Conservation (phyloP, 192 early-diverging fungal species). For the Rhizoclosmatium globosum region DNA sequence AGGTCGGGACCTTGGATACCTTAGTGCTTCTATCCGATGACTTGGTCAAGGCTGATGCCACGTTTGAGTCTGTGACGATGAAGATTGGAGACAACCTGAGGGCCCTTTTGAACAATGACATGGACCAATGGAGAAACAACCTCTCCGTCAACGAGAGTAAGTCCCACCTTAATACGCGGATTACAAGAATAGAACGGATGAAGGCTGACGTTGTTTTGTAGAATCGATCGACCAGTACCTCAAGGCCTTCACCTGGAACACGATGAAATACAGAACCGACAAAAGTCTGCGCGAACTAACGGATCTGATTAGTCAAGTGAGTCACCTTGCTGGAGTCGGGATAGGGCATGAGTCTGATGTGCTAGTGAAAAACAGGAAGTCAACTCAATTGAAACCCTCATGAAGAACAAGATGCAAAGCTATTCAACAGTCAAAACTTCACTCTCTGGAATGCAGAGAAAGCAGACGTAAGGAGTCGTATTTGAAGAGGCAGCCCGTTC, state of each 20-base stretch:
- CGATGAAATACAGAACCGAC: constrained; percentile 95
- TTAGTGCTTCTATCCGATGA: constrained; percentile 96
- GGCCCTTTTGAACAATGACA: constrained; percentile 72
- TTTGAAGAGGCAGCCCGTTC: neutral
- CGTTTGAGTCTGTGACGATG: constrained; percentile 73
- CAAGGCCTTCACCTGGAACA: constrained; percentile 92
- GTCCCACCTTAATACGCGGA: constrained; percentile 35
- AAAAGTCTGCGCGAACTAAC: constrained; percentile 88
- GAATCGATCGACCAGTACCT: constrained; percentile 90
- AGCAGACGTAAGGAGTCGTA: constrained; percentile 72
- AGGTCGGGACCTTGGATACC: constrained; percentile 96
- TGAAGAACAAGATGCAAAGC: constrained; percentile 89
- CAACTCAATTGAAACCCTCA: constrained; percentile 81
- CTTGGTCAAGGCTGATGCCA: constrained; percentile 83
- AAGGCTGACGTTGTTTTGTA: constrained; percentile 39
- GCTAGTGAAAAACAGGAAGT: constrained; percentile 72
- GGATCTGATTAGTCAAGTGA: constrained; percentile 78
- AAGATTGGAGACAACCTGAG: constrained; percentile 91
- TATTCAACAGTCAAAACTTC: constrained; percentile 87
- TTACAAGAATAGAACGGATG: constrained; percentile 11
- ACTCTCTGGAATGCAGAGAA: constrained; percentile 83
- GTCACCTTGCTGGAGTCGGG: neutral
- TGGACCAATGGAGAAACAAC: constrained; percentile 67
- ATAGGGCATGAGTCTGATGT: neutral
- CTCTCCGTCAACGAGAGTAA: constrained; percentile 85